Evolutionary conservation across 1,284 basidiomycete genomes (phyloP).

Genomic region (Trametes sp.): DNA sequence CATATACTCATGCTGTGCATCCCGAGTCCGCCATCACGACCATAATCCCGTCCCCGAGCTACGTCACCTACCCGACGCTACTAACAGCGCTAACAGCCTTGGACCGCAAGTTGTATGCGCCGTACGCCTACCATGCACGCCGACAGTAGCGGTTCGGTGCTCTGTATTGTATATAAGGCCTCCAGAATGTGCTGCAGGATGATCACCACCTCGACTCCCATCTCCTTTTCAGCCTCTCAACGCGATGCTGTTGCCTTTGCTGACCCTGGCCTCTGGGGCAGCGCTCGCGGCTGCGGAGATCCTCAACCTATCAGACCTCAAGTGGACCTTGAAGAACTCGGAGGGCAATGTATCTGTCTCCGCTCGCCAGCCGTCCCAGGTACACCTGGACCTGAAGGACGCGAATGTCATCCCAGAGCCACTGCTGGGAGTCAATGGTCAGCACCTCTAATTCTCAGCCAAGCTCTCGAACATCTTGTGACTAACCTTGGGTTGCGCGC

Average conservation of each 20-base stretch:
- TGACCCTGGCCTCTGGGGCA: background rate
- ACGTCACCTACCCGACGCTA: too few relatives aligned
- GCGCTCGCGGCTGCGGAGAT: slow-evolving; percentile 30
- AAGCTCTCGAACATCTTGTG: background rate
- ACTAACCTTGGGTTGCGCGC: background rate
- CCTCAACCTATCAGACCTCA: slow-evolving; percentile 51
- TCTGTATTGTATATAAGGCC: too few relatives aligned
- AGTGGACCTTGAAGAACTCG: slow-evolving; percentile 60
- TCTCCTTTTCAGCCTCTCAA: background rate
- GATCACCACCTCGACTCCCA: too few relatives aligned
- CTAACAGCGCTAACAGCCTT: too few relatives aligned
- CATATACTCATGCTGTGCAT: too few relatives aligned
- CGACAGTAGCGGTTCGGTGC: too few relatives aligned
- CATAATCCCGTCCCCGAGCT: too few relatives aligned
- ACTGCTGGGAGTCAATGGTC: slow-evolving; percentile 58
- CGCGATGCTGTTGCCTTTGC: background rate
- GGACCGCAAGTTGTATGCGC: too few relatives aligned
- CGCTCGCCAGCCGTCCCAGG: slow-evolving; percentile 56
- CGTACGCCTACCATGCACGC: too few relatives aligned
- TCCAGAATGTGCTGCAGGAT: too few relatives aligned
- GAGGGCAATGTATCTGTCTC: slow-evolving; percentile 58
- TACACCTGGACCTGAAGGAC: slow-evolving; percentile 55
- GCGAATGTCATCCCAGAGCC: slow-evolving; percentile 61
- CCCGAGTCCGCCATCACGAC: too few relatives aligned
- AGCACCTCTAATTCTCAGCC: slow-evolving; percentile 10